Percentiles rank a stretch among this genome's conserved stretches.
Evolutionary conservation across 2,329 filamentous ascomycete species (phyloP).

Genomic region (Talaromyces funiculosus): DNA sequence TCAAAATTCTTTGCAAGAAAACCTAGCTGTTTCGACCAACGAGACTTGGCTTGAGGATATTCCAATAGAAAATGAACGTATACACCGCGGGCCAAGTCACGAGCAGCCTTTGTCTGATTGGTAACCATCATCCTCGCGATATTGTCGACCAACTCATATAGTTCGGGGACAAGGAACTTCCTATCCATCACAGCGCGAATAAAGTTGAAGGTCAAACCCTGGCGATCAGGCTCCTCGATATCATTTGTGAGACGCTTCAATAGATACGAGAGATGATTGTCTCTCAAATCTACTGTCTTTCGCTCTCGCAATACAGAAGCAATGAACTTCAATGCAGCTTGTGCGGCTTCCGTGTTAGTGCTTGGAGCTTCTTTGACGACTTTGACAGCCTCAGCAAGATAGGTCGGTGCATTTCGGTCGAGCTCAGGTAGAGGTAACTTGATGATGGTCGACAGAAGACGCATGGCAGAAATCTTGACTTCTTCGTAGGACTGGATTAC

Average conservation of each 20-base stretch:
- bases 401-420: constrained; percentile 67
- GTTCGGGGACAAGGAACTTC: constrained; percentile 74
- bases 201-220: constrained; percentile 93
- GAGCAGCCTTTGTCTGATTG: constrained; percentile 82
- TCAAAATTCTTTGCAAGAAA: constrained; percentile 89
- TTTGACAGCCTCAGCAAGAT: constrained; percentile 77
- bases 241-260: constrained; percentile 78
- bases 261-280: constrained; percentile 75
- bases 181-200: constrained; percentile 79
- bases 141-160: constrained; percentile 89
- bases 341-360: constrained; percentile 76
- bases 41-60: constrained; percentile 84
- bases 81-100: constrained; percentile 79
- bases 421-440: constrained; percentile 71
- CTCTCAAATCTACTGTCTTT: constrained; percentile 67
- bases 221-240: constrained; percentile 84
- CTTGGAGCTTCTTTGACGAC: constrained; percentile 70
- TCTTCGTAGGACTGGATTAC: constrained; percentile 83
- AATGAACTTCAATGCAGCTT: constrained; percentile 83
- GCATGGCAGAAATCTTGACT: constrained; percentile 80
- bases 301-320: constrained; percentile 79
- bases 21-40: constrained; percentile 81
- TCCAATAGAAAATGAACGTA: constrained; percentile 94
- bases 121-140: constrained; percentile 91
- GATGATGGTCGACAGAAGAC: constrained; percentile 76